Percentiles rank a stretch among this genome's conserved stretches.
These are phyloP conservation scores for Geosiphon pyriformis DNA, from an alignment of 192 early-diverging fungal species.

Conservation along the genomic window DNA sequence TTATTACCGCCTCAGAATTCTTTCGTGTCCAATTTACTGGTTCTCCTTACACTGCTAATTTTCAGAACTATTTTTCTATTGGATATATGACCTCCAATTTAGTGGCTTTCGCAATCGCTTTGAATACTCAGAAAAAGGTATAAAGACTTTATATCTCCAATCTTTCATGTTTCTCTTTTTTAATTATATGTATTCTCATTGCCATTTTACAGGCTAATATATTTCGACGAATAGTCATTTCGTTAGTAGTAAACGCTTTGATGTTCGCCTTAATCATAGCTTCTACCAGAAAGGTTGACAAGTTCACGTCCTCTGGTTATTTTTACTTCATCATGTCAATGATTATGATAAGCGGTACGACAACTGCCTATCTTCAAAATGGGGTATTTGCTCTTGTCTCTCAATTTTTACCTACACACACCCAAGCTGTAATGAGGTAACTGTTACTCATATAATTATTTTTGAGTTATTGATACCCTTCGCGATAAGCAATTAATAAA, in stretches of 20 bases:
- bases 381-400: conserved; percentile 68
- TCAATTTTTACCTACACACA: conserved; percentile 60
- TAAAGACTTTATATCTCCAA: neutral
- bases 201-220: conserved; percentile 33
- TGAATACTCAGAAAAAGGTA: conserved; percentile 49
- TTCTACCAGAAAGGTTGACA: conserved; percentile 40
- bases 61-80: conserved; percentile 75
- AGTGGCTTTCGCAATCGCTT: conserved; percentile 43
- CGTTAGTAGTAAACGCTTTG: conserved; percentile 49
- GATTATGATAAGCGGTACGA: conserved; percentile 49
- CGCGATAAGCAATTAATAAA: too few species aligned
- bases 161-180: neutral
- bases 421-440: conserved; percentile 70
- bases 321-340: conserved; percentile 59
- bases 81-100: conserved; percentile 60
- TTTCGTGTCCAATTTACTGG: conserved; percentile 59
- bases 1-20: conserved; percentile 75
- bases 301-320: conserved; percentile 45
- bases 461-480: neutral
- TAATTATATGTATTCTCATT: too few species aligned
- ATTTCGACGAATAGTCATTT: conserved; percentile 34
- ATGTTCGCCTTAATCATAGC: conserved; percentile 48
- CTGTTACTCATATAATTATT: neutral
- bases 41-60: conserved; percentile 54
- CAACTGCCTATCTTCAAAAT: conserved; percentile 60